Base-by-base conservation (phyloP, 306 rosid genomes). In the Lathyrus sativus region DNA sequence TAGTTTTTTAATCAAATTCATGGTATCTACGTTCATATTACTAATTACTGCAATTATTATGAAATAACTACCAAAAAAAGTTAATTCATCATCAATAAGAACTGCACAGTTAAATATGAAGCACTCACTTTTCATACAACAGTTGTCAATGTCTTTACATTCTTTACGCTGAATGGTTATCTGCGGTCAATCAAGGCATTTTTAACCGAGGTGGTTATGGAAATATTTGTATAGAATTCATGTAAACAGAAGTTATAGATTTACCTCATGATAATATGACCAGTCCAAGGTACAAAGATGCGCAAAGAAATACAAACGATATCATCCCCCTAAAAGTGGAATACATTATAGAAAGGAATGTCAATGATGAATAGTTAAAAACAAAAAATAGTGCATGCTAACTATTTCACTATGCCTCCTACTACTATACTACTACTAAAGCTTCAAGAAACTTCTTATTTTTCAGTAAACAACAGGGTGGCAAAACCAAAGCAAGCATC, bases 211-310 rank as follows among this genome's bases (percentile, higher is more conserved):
- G 53, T 62, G 37, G 42, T 61, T 17, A 38, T 19, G 45, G 66
- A 14, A 35, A 59, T 7, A 37, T 37, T 18, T 39, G 2, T 41
- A 61, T 15, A 48, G 38, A 44, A 31, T 9, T 48, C 10, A 42
- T 42, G 22, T 29, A 31, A 58, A 59, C 3, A 50, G 44, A 66
- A 72, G 14, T 5, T 28, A 39, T 39, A 41, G 44, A 59, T 51
- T 71, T 76, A 83, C 86, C 81, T 83, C 83, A 82, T 54, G 86
- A 83, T 76, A 83, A 76, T 68, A 83, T 83, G 75, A 83, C 87
- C 11, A 83, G 76, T 60, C 87, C 87, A 70, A 83, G 84, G 80
- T 83, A 83, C 77, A 83, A 17, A 65, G 87, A 76, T 41, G 19
- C 87, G 10, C 73, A 44, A 19, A 83, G 84, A 79, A 79, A 83